Base-by-base conservation (phyloP, 1,139 yeast genomes). In the Taphrina sp. region DNA sequence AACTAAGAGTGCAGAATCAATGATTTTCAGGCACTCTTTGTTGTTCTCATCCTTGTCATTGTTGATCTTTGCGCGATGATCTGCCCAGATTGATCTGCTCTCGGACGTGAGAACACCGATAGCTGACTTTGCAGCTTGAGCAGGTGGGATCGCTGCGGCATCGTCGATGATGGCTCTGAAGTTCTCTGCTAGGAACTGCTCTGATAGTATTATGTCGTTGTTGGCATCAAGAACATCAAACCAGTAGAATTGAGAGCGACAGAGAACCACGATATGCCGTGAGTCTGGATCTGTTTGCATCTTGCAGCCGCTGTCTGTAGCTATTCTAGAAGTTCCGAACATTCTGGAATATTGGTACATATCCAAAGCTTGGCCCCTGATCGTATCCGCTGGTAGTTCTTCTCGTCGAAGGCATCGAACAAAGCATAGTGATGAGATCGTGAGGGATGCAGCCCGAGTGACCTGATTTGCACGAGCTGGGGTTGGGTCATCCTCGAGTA, bases 221-320 rank as follows among this genome's bases (percentile, higher is more conserved):
- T 81, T 73, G 55, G 76, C 76, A 69, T 87, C 95, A 65, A 88
- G 74, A 1, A 88, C 96, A 67, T 88, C 95, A 68, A 88, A 88
- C 95, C 96, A 88, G 71, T 88, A 88, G 69, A 87, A 85, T 69
- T 88, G 95, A 3, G 95, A 85, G 65, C 85, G 83, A 62, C 89
- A 82, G 68, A 86, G 73, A n/a, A 88, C 90, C 28, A 86, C 85
- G 56, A 88, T 81, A 68, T 88, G 96, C 64, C 81, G 84, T 1
- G 94, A 81, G 12, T 80, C 74, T 16, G 76, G 68, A 67, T 87
- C 95, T 3, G 87, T 78, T 70, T 87, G 95, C 84, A 88, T 82
- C 59, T 85, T 79, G 70, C 96, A 88, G 2, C 95, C 95, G 4
- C 77, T 74, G 36, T 76, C 76, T 1, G 94, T 83, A 41, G 96